Conservation (phyloP, 73 alveolate genomes). For the Paramecium pentaurelia region DNA sequence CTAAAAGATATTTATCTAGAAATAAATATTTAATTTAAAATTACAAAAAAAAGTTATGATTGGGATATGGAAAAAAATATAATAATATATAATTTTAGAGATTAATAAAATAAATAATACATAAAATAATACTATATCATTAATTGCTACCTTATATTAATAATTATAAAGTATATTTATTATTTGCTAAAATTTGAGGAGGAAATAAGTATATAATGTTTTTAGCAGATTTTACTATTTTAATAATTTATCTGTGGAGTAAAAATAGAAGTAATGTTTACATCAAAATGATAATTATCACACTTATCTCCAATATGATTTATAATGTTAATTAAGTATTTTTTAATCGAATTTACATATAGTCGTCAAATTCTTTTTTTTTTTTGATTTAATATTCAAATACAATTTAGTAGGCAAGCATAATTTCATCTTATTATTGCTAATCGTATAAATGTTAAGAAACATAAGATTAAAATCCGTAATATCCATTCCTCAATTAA, state of each 20-base stretch:
- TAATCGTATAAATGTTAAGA: background rate
- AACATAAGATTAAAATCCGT: background rate
- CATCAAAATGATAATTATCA: background rate
- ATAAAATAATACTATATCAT: background rate
- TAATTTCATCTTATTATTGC: background rate
- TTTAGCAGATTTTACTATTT: background rate
- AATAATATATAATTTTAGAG: background rate
- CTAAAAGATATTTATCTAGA: too few species aligned
- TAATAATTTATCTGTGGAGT: background rate
- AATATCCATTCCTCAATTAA: background rate
- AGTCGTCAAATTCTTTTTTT: background rate
- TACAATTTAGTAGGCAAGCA: background rate
- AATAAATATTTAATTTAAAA: too few species aligned
- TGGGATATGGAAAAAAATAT: too few species aligned
- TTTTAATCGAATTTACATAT: background rate
- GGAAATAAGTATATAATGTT: background rate
- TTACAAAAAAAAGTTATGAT: too few species aligned
- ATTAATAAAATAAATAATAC: background rate
- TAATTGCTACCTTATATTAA: background rate
- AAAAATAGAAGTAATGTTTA: background rate
- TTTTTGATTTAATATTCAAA: background rate
- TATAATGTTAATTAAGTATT: background rate
- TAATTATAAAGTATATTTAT: background rate
- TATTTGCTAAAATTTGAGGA: background rate
- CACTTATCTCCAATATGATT: background rate